Evolutionary conservation across 2,329 filamentous ascomycete genomes (phyloP), one percentile per base, ranked within the genome.

Genomic region (Fusarium avenaceum): DNA sequence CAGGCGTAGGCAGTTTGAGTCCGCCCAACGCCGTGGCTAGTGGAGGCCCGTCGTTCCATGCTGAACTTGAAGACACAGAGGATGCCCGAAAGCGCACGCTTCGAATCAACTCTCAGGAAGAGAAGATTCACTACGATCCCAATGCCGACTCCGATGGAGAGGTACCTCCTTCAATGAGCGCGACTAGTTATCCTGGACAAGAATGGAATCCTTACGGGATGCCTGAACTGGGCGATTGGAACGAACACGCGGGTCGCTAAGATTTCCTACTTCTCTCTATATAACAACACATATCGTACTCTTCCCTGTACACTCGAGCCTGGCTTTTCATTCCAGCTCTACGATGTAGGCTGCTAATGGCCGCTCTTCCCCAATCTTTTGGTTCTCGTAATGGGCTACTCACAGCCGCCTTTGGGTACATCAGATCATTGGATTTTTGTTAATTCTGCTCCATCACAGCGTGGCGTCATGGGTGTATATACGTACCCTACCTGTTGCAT

Each of bases 121-220:
- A 87, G 76, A 87, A 87, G 78, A 87, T 87, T 24, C 77, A 81
- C 77, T 71, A 76, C 43, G 75, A 78, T 10, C 78, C 77, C 8
- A 75, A 78, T 24, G 78, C 78, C 28, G 77, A 79, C 51, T 74
- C 72, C 13, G 72, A 74, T 28, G 72, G 72, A 24, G 72, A 74
- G 50, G 35, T 58, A 22, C 62, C 74, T n/a, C 84, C 85, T 14
- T 80, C 83, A 60, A 92, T 92, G 90, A 85, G 82, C 47, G 89
- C 89, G 8, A 89, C 88, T 14, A 89, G 86, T 74, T 92, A 91
- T 76, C 90, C 90, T 0, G 90, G 90, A 0, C 88, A 91, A 78
- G 89, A 92, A 76, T 92, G 90, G 89, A 86, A 86, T 70, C 88
- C 88, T 3, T 87, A 85, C 32, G 78, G 77, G 13, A 75, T 77